These are phyloP conservation scores for Talaromyces adpressus DNA, from an alignment of 495 filamentous ascomycete genomes.

Conservation along the genomic window DNA sequence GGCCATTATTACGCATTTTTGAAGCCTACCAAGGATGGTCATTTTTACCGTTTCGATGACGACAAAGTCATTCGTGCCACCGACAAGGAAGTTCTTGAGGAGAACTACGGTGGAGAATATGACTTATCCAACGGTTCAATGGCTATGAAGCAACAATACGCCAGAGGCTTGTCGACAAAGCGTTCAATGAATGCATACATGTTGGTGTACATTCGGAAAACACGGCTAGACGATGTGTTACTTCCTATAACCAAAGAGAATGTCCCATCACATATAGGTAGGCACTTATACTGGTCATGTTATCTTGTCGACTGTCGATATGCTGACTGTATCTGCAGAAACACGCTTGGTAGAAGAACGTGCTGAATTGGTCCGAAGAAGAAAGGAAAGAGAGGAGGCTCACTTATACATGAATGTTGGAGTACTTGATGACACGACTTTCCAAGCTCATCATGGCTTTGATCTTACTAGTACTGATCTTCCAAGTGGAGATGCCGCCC, in stretches of 20 bases:
- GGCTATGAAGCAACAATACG: conserved; percentile 59
- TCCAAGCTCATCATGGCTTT: conserved; percentile 72
- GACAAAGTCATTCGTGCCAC: conserved; percentile 92
- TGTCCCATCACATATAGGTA: conserved; percentile 77
- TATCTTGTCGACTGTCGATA: not conserved
- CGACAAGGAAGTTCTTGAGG: conserved; percentile 84
- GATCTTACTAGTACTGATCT: conserved; percentile 75
- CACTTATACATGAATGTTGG: conserved; percentile 83
- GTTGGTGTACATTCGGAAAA: conserved; percentile 94
- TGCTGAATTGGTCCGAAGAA: conserved; percentile 60
- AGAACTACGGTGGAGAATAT: conserved; percentile 94
- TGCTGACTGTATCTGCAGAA: conserved; percentile 33
- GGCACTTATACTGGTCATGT: conserved; percentile 14
- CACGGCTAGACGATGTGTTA: conserved; percentile 70
- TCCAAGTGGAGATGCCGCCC: conserved; percentile 51
- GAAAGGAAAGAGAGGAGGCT: conserved; percentile 86
- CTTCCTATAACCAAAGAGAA: conserved; percentile 66
- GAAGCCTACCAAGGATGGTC: conserved; percentile 83
- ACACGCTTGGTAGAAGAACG: conserved; percentile 72
- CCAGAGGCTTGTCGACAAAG: conserved; percentile 58
- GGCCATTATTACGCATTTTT: conserved; percentile 99
- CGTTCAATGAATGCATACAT: conserved; percentile 87
- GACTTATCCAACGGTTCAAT: conserved; percentile 50
- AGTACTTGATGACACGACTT: conserved; percentile 71
- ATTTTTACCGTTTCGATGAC: conserved; percentile 97